phyloP scores from a whole-genome alignment of 2,329 filamentous ascomycete genomes.

The Aspergillus fijiensis region DNA sequence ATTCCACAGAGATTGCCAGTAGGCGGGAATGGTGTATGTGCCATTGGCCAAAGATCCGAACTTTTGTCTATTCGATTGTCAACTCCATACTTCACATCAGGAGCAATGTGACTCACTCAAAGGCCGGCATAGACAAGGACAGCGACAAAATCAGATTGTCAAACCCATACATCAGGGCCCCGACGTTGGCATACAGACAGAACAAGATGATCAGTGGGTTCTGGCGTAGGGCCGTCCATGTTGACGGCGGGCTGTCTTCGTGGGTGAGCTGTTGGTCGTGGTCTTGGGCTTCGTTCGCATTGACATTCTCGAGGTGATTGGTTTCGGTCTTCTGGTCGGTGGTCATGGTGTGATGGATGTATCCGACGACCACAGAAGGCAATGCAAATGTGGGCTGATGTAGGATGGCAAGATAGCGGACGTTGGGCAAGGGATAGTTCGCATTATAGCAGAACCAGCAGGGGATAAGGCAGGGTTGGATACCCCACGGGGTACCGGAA shows the following conservation, averaged over 20 bases:
- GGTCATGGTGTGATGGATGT: no score
- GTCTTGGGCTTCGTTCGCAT: no score
- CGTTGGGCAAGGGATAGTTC: no score
- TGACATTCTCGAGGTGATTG: no score
- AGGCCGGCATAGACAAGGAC: constrained; percentile 3
- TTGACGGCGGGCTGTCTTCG: not conserved
- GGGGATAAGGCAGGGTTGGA: no score
- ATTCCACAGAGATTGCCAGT: constrained; percentile 9
- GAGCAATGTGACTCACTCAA: not conserved
- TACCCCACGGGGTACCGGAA: no score
- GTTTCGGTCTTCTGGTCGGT: no score
- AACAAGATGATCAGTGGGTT: not conserved
- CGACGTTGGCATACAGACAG: constrained; percentile 5
- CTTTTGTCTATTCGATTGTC: not conserved
- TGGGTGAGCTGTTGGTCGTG: no score
- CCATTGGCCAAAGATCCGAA: not conserved
- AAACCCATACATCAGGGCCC: constrained; percentile 7
- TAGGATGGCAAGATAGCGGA: no score
- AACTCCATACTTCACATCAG: not conserved
- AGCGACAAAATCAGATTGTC: constrained; percentile 3
- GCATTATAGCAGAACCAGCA: not conserved
- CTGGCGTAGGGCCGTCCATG: not conserved
- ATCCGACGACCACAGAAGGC: no score
- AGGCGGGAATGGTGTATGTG: not conserved
- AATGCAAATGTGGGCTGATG: no score